Conservation (phyloP, 2,329 filamentous ascomycete species). For the Coniosporium tulheliwenetii region DNA sequence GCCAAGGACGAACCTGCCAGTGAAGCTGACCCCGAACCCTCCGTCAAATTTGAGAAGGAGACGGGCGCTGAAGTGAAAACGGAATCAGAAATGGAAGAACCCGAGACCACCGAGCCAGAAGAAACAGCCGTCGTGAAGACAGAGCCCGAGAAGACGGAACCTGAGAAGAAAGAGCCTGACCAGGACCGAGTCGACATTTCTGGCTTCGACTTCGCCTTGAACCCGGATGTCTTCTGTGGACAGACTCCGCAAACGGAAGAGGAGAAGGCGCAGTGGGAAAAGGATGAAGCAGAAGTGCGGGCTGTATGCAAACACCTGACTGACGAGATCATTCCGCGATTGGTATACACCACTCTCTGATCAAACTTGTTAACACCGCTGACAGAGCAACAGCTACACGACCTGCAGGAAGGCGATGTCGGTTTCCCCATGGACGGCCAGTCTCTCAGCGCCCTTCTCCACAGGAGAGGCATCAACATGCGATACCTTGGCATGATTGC, state of each 20-base stretch:
- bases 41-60: conserved; percentile 12
- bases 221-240: conserved; percentile 90
- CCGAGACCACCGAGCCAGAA: conserved; percentile 15
- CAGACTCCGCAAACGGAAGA: conserved; percentile 79
- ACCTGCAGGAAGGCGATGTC: conserved; percentile 81
- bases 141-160: conserved; percentile 11
- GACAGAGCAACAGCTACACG: conserved; percentile 38
- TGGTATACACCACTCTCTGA: conserved; percentile 24
- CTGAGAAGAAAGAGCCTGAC: conserved; percentile 16
- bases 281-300: conserved; percentile 80
- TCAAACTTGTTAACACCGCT: not conserved
- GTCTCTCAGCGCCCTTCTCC: conserved; percentile 72
- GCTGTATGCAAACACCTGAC: conserved; percentile 67
- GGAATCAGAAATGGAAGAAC: conserved; percentile 8
- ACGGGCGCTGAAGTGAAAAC: conserved; percentile 14
- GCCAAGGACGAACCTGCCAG: conserved; percentile 11
- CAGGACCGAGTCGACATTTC: conserved; percentile 71
- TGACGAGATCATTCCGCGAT: conserved; percentile 63
- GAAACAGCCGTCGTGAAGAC: conserved; percentile 17
- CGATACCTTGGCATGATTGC: conserved; percentile 85
- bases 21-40: conserved; percentile 10
- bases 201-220: conserved; percentile 74
- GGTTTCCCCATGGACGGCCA: conserved; percentile 98
- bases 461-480: conserved; percentile 95
- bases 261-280: conserved; percentile 68